phyloP scores from a whole-genome alignment of 1,284 basidiomycete species.

The Vanrija sp. region DNA sequence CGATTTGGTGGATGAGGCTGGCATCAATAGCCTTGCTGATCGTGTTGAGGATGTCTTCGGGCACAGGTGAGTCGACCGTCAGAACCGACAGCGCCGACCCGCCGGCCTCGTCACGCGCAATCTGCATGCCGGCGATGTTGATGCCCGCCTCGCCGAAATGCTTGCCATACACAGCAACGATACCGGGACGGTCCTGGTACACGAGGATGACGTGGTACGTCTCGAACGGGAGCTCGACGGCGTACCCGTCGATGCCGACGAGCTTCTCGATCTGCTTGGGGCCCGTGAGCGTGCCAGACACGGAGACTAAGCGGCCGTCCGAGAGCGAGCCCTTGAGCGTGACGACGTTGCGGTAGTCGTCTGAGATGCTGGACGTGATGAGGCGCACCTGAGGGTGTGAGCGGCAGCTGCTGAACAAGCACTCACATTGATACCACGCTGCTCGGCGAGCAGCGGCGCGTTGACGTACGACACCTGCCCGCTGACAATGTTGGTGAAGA shows the following conservation, averaged over 20 bases:
- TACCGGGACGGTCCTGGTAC: slow-evolving; percentile 9
- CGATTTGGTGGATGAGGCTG: slow-evolving; percentile 7
- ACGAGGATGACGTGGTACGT: slow-evolving; percentile 6
- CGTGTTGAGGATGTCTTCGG: slow-evolving; percentile 1
- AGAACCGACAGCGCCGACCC: slow-evolving; percentile 1
- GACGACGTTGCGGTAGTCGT: slow-evolving; percentile 10
- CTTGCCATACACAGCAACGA: slow-evolving; percentile 8
- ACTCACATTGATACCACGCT: not conserved
- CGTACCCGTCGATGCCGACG: slow-evolving; percentile 6
- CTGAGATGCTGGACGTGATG: not conserved
- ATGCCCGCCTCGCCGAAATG: slow-evolving; percentile 5
- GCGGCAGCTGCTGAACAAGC: not conserved
- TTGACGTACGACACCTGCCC: slow-evolving; percentile 12
- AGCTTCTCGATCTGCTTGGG: slow-evolving; percentile 11
- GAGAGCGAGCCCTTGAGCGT: slow-evolving; percentile 7
- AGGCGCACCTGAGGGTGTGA: slow-evolving; percentile 1
- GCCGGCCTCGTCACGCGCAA: not conserved
- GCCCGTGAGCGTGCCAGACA: slow-evolving; percentile 6
- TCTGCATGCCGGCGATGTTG: slow-evolving; percentile 11
- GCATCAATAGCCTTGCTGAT: not conserved
- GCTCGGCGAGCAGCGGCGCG: slow-evolving; percentile 4
- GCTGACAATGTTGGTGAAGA: slow-evolving; percentile 6
- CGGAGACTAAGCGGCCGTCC: slow-evolving; percentile 3
- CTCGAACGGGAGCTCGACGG: slow-evolving; percentile 7
- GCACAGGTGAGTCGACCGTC: slow-evolving; percentile 4